Base-by-base conservation (phyloP, 2,329 filamentous ascomycete species). In the Colletotrichum sp. region DNA sequence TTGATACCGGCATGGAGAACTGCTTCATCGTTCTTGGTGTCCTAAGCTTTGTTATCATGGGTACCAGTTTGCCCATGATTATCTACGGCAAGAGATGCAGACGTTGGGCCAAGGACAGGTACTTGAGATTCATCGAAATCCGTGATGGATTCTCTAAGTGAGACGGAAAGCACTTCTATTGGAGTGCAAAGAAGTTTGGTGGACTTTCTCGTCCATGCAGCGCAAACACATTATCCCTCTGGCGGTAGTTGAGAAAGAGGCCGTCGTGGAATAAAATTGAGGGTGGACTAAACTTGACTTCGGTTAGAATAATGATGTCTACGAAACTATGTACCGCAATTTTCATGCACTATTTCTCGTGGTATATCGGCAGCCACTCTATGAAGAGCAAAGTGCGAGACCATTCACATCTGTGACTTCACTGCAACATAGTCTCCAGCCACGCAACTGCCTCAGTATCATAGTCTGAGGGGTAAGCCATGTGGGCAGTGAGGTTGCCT, bases 11-110 rank as follows among this genome's bases (percentile, higher is more conserved):
- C 2, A 77, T 88, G 13, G 78, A 83, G 38, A 82, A 87, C 72
- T 86, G 85, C 6, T 90, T 90, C 70, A 87, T 90, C 69, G 88
- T 85, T 6, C 86, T 90, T 21, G 87, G 86, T 0, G 84, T 87
- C 5, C 76, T 90, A 51, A 85, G 87, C 72, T 88, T 90, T 69
- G 82, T 85, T 21, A 86, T 89, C 59, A 83, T 90, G 62, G 83
- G 86, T 80, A 81, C 84, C 8, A 89, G 88, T 2, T 76, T 88
- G 47, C 87, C 88, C 2, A 90, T 90, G 89, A 88, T 89, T 61
- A 79, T 86, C 16, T 90, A 83, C 81, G 89, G 89, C 3, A 90
- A 90, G 81, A 78, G 77, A 4, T 85, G 83, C 62, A 82, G 89
- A 16, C 81, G 84, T 24, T 86, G 85, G 86, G 90, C 89, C 6